phyloP scores from a whole-genome alignment of 1,139 yeast species.

The Geotrichum candidum region DNA sequence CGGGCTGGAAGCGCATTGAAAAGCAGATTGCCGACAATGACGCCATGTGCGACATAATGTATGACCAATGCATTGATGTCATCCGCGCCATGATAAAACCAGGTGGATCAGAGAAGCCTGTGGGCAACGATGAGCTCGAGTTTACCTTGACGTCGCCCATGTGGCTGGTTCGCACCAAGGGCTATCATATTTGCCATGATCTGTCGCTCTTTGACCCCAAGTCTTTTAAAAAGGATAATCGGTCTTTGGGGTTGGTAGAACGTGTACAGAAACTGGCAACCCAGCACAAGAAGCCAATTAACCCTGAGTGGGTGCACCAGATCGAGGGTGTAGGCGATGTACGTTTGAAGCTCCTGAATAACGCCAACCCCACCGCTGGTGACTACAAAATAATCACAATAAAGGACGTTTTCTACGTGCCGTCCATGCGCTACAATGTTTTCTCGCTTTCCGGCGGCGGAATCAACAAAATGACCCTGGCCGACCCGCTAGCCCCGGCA shows the following conservation, averaged over 20 bases:
- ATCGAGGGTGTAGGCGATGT: neutral
- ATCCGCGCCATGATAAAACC: neutral
- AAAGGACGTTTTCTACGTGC: conserved; percentile 8
- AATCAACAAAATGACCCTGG: neutral
- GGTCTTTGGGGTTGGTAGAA: neutral
- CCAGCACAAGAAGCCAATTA: neutral
- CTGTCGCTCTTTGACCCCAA: neutral
- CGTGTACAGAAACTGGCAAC: neutral
- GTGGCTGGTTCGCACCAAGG: conserved; percentile 1
- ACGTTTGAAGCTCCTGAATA: neutral
- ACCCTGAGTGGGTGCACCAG: neutral
- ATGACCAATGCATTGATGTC: neutral
- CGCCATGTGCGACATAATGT: neutral
- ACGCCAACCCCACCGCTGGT: neutral
- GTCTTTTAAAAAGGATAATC: neutral
- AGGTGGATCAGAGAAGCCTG: neutral
- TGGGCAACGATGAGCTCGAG: neutral
- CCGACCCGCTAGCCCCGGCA: neutral
- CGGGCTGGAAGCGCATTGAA: neutral
- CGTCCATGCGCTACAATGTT: conserved; percentile 9
- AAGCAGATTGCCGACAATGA: neutral
- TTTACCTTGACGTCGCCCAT: neutral
- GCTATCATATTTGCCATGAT: conserved; percentile 1
- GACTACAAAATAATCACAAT: neutral
- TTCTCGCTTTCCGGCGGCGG: conserved; percentile 6